Base-by-base conservation (phyloP, 768 basidiomycete genomes). In the Boletus speciosus region DNA sequence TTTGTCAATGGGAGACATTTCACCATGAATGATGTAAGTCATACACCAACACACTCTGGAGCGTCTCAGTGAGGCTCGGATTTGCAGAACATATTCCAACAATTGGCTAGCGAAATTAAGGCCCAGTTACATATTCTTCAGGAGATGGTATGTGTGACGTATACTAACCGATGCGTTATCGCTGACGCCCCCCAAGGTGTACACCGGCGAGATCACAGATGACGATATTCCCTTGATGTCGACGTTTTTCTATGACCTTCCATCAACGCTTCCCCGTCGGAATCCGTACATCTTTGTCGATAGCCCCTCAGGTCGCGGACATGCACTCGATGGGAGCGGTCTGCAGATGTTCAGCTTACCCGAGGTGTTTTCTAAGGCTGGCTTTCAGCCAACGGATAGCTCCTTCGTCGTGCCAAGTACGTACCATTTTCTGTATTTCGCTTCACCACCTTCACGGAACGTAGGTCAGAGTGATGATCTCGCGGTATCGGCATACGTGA, bases 1-100 rank as follows among this genome's bases (percentile, higher is more conserved):
- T 96, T 98, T 69, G 76, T 96, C 64, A 96, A 98, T 62, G 95
- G 95, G n/a, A 93, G 86, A 63, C 80, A 88, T 66, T 77, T 83
- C 48, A 69, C 79, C 12, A 67, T 92, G 45, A 78, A 81, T 58
- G 87, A 88, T 49, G 92, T 90, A 61, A 60, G 84, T 73, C 21
- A 32, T 35, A 32, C 16, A 34, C 15, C n/a, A 25, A n/a, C 27
- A 12, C 15, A 23, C 35, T 35, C 19, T 34, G 34, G 32, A 4
- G 9, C 4, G 19, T 48, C 39, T 48, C 5, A 27, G 41, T 19
- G 27, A 48, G 32, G 8, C 12, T 47, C 7, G 52, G 16, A 25
- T 54, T 35, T 44, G 25, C 42, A 68, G 67, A 61, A 49, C 27
- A 19, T 68, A 23, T 51, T 68, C 36, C 67, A 69, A 42, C 68